Percentiles rank a stretch among this genome's conserved stretches.
These are phyloP conservation scores for Debaryomyces maramus DNA, from an alignment of 805 yeast species.

Conservation along the genomic window DNA sequence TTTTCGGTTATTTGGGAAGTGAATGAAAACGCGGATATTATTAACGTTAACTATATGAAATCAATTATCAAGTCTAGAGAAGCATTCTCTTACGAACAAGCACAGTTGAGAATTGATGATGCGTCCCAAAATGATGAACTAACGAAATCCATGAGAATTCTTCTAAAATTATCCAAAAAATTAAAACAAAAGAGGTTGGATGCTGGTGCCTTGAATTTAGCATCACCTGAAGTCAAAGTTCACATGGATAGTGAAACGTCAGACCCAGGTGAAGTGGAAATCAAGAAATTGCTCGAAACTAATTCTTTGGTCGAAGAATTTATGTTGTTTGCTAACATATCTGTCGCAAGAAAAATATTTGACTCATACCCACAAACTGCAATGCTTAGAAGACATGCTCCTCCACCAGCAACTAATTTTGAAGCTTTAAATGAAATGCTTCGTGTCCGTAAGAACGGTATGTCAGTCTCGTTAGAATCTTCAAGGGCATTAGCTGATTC, in stretches of 20 bases:
- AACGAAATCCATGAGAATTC: conserved; percentile 84
- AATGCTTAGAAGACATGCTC: conserved; percentile 94
- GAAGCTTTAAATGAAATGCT: conserved; percentile 88
- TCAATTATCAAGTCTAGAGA: conserved; percentile 88
- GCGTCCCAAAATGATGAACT: conserved; percentile 70
- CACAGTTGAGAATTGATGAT: conserved; percentile 91
- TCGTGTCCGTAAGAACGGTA: conserved; percentile 66
- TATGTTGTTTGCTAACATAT: conserved; percentile 95
- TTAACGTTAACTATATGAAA: conserved; percentile 75
- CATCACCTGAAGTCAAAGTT: conserved; percentile 97
- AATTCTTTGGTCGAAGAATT: conserved; percentile 97
- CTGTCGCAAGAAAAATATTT: conserved; percentile 90
- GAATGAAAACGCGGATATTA: conserved; percentile 81
- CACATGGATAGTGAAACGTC: conserved; percentile 96
- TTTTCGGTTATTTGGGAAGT: conserved; percentile 96
- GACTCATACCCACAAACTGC: conserved; percentile 97
- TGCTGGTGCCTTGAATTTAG: conserved; percentile 94
- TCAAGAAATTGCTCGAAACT: conserved; percentile 83
- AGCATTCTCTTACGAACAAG: conserved; percentile 92
- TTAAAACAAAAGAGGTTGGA: conserved; percentile 83
- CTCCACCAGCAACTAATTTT: conserved; percentile 95
- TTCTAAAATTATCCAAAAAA: conserved; percentile 76
- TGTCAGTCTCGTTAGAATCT: conserved; percentile 75
- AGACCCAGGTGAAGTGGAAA: conserved; percentile 94
- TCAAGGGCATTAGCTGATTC: conserved; percentile 93